Evolutionary conservation across 345 rosid genomes (phyloP), one percentile per base, ranked within the genome.

Genomic region (Camelina hispida): DNA sequence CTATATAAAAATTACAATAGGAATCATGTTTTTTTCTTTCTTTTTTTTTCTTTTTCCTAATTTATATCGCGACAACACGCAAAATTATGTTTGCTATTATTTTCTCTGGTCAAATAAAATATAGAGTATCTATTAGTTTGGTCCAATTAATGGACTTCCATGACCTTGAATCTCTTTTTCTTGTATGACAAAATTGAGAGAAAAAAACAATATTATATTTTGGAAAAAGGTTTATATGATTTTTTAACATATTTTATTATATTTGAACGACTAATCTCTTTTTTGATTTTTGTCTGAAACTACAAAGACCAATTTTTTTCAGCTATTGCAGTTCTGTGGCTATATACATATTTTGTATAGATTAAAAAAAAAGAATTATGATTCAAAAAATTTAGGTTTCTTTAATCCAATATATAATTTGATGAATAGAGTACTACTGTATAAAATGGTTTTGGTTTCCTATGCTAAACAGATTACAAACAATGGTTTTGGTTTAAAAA

Each of bases 201-300:
- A 51, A 71, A 60, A 51, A 71, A 60, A 35, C 4, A 28, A 28
- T 28, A 59, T 46, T 1, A 47, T 47, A 9, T n/a, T 6, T 34
- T 58, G 43, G 63, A 58, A 34, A 58, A 58, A 58, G 8, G 44
- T 34, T 58, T 46, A 46, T 46, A 46, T n/a, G 32, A 53, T 14
- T 68, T 68, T 32, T 46, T 28, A 14, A 50, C 37, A 60, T 61
- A 22, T 23, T 72, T 61, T 71, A 3, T 28, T n/a, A 51, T 62
- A 46, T 8, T 54, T 71, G 48, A 5, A 22, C 8, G 48, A 48
- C 59, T 17, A 20, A 69, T 44, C 14, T 20, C 1, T 23, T 60
- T 35, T 9, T 34, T 15, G 3, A 9, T 59, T 18, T 30, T 69
- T 5, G 3, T 6, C 17, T 4, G 20, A 8, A 69, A 43, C 58